These are phyloP conservation scores for Colletotrichum theobromicola DNA, from an alignment of 2,329 filamentous ascomycete species.

Conservation along the genomic window DNA sequence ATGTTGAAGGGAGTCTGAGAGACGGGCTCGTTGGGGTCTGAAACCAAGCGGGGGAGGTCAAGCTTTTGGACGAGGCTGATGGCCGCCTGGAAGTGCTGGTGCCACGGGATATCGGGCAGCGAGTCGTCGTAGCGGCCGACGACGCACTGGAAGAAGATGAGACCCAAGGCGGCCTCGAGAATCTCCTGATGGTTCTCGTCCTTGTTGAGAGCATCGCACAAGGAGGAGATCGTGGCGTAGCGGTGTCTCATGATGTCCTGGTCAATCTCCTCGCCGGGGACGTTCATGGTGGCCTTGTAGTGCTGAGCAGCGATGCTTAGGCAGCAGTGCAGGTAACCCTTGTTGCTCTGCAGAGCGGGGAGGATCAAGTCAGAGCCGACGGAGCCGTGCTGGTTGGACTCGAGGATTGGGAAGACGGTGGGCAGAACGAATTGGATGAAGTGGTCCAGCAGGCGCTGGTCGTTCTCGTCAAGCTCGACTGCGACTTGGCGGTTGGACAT, in stretches of 20 bases:
- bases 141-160: conserved; percentile 96
- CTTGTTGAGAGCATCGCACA: conserved; percentile 80
- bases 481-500: conserved; percentile 70
- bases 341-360: conserved; percentile 88
- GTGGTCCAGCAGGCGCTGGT: conserved; percentile 86
- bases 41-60: conserved; percentile 73
- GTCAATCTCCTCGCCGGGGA: conserved; percentile 77
- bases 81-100: conserved; percentile 94
- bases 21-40: conserved; percentile 63
- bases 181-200: conserved; percentile 88
- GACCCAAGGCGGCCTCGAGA: conserved; percentile 88
- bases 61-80: conserved; percentile 86
- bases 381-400: conserved; percentile 86
- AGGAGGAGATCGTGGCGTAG: conserved; percentile 82
- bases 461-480: conserved; percentile 85
- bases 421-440: conserved; percentile 89
- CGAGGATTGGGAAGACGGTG: conserved; percentile 89
- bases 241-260: conserved; percentile 92
- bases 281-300: conserved; percentile 77
- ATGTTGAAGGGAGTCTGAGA: conserved; percentile 87
- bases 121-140: conserved; percentile 86
- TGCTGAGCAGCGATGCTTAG: conserved; percentile 92
- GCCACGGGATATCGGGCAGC: conserved; percentile 93
- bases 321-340: conserved; percentile 93
- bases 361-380: conserved; percentile 83